A percentile compares a stretch with the other conserved stretches of the same genome.
These are phyloP conservation scores for Ligustrum vulgare DNA, from an alignment of 257 asterid species.

Conservation along the genomic window DNA sequence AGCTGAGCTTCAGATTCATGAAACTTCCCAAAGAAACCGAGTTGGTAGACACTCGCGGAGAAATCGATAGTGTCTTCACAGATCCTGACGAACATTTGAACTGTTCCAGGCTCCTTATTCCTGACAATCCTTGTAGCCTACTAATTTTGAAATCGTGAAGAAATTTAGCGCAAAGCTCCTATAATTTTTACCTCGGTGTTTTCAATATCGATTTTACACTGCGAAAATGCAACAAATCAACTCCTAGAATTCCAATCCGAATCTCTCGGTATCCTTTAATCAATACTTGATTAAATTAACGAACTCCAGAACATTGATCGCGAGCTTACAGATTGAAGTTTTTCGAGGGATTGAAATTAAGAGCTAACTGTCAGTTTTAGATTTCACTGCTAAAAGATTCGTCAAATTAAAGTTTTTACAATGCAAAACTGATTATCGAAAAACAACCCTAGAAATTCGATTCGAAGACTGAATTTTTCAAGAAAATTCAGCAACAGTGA, in stretches of 20 bases:
- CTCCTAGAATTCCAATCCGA: conserved; percentile 5
- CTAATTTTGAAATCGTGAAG: conserved; percentile 51
- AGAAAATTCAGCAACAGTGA: too few species aligned
- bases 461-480: too few species aligned
- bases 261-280: background rate
- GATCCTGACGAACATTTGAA: conserved; percentile 48
- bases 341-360: background rate
- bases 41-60: conserved; percentile 48
- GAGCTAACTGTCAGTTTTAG: background rate
- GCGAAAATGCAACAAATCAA: background rate
- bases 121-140: conserved; percentile 64
- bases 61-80: conserved; percentile 36
- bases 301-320: conserved; percentile 16
- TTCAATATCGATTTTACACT: conserved; percentile 2
- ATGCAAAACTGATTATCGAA: too few species aligned
- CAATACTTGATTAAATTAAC: conserved; percentile 12
- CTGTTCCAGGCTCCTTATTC: conserved; percentile 67
- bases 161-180: conserved; percentile 20
- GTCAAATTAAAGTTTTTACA: too few species aligned
- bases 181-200: conserved; percentile 13
- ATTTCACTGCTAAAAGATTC: too few species aligned
- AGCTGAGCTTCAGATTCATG: conserved; percentile 78
- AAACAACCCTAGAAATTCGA: too few species aligned
- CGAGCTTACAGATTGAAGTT: conserved; percentile 22
- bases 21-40: conserved; percentile 71